Conservation (phyloP, 1,139 yeast genomes). For the Diutina scorzettiae region DNA sequence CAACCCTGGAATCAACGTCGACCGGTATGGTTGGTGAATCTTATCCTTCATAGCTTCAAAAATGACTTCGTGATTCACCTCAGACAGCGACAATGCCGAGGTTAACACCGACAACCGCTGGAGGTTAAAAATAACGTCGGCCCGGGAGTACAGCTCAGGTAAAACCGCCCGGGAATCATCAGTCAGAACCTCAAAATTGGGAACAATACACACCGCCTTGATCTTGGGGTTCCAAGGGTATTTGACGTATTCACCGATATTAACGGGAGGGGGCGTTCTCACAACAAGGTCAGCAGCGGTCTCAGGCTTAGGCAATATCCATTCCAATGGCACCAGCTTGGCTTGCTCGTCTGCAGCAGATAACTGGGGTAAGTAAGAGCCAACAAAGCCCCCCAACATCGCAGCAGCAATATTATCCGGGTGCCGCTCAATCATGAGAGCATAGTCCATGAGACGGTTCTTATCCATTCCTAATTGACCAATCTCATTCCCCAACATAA, state of each 20-base stretch:
- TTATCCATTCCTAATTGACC: slow-evolving; percentile 65
- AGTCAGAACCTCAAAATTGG: slow-evolving; percentile 88
- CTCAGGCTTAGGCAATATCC: slow-evolving; percentile 70
- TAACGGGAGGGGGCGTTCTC: slow-evolving; percentile 35
- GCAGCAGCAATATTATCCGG: slow-evolving; percentile 98
- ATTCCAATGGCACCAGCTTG: slow-evolving; percentile 73
- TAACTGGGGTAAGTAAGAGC: slow-evolving; percentile 80
- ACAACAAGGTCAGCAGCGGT: slow-evolving; percentile 43
- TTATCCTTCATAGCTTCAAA: slow-evolving; percentile 95
- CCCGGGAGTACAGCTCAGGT: slow-evolving; percentile 67
- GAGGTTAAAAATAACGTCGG: slow-evolving; percentile 80
- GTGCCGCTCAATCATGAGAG: slow-evolving; percentile 93
- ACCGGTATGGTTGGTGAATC: slow-evolving; percentile 91
- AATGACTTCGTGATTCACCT: slow-evolving; percentile 73
- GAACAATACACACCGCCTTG: slow-evolving; percentile 83
- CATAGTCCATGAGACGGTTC: slow-evolving; percentile 81
- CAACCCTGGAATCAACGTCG: slow-evolving; percentile 83
- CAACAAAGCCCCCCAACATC: slow-evolving; percentile 97
- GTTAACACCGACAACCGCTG: slow-evolving; percentile 36
- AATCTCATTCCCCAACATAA: slow-evolving; percentile 77
- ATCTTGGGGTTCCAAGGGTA: slow-evolving; percentile 75
- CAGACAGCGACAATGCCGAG: slow-evolving; percentile 71
- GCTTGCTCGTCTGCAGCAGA: slow-evolving; percentile 56
- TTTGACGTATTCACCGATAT: slow-evolving; percentile 81
- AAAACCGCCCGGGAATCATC: slow-evolving; percentile 83